Base-by-base conservation (phyloP, 2,329 filamentous ascomycete genomes). In the Penicillium sp. region DNA sequence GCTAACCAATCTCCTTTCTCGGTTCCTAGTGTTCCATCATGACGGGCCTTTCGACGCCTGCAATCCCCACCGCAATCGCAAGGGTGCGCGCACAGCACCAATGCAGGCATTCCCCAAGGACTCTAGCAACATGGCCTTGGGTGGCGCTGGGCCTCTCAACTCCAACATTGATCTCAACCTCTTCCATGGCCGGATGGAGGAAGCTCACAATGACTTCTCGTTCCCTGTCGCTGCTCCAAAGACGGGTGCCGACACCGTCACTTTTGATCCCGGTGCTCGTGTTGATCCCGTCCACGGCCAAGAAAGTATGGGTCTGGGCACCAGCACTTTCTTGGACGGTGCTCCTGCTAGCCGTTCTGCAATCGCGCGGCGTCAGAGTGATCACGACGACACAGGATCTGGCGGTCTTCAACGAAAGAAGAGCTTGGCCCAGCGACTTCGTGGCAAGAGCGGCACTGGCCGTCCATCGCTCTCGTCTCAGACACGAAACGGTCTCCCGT, bases 31-130 rank as follows among this genome's bases (percentile, higher is more conserved):
- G 58, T 95, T 97, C 71, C 93, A 98, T 63, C 93, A 98, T 64
- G 93, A 97, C 63, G 93, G 93, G 1, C 93, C 93, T 4, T 98
- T 96, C 62, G 93, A 98, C 69, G 93, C 93, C 18, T 88, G 93
- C 67, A 95, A 95, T 68, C 90, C 93, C 4, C 87, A 95, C 67
- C 88, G 93, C 55, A 98, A 97, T 69, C 84, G 88, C 49, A 86
- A 87, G 64, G 88, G 84, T 60, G 84, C 85, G 62, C 82, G 84
- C 51, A 83, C 86, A 46, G 90, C 93, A 5, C 93, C 93, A 0
- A 96, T 98, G 89, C 85, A 95, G 66, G 93, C 93, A 2, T 98
- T 97, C 70, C 89, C 93, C 24, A 88, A 88, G 62, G 89, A 87
- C 60, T 96, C 90, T 1, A 80, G 87, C 51, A 98, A 98, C 75